Base-by-base conservation (phyloP, 2,329 filamentous ascomycete species). In the Tolypocladium tropicale region DNA sequence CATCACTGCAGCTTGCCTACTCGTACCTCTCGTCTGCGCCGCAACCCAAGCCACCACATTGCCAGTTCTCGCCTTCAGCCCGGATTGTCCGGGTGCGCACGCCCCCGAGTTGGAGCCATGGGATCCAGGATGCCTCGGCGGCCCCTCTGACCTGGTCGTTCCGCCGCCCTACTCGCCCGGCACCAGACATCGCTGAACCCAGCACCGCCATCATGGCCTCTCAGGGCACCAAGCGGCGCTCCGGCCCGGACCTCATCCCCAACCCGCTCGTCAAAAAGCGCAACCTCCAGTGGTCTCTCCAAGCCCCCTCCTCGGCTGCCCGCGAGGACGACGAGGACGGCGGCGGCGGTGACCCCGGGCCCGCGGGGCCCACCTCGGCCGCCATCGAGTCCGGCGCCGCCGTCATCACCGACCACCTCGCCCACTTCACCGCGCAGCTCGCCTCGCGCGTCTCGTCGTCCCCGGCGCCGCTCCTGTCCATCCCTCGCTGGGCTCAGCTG, bases 231-330 rank as follows among this genome's bases (percentile, higher is more conserved):
- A 74, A 74, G 55, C 65, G 69, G 23, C 63, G 61, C 23, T 56
- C 57, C 30, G 70, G 68, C 55, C 68, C 69, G 2, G 59, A 63
- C 25, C 61, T 78, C 53, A 72, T 77, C 10, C 58, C 70, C 2
- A 78, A 78, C 53, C 75, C 76, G 0, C 74, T 76, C 57, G 71
- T 77, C 58, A 78, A 78, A 63, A 76, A 72, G 58, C 67, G 67
- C 25, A 78, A 78, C 57, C 67, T 77, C 6, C 60, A 70, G 61
- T 78, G 76, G 76, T 71, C 66, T 6, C 60, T 76, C 12, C 62
- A 68, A 16, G 55, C 64, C 25, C 61, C 57, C 2, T 34, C 49
- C 33, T 21, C 36, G 21, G 10, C 21, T 28, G 30, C 36, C 11
- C 39, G 25, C 2, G 14, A 32, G 16, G 18, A 34, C 33, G 36